Evolutionary conservation across 73 alveolate species (phyloP).

Genomic region (Uronychia binucleata): DNA sequence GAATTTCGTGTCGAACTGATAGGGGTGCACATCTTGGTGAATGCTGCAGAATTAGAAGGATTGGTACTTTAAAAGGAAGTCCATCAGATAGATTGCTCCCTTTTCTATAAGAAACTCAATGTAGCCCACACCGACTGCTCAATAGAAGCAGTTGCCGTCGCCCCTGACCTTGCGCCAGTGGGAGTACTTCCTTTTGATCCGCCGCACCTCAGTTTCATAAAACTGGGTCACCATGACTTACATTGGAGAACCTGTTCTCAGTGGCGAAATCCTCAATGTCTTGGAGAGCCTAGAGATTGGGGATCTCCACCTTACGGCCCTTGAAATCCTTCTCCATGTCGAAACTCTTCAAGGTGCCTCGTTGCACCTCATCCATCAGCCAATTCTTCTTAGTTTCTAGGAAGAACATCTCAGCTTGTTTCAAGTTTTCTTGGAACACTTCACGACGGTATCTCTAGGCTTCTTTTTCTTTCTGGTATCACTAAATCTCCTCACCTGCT

Average conservation of each 20-base stretch:
- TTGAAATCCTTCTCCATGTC: too few species aligned
- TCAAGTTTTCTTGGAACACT: too few species aligned
- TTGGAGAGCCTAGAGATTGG: neutral
- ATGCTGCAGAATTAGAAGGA: neutral
- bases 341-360: too few species aligned
- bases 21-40: neutral
- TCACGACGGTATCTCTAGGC: too few species aligned
- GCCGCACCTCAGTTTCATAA: neutral
- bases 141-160: neutral
- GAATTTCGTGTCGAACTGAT: neutral
- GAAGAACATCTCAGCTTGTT: too few species aligned
- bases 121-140: neutral
- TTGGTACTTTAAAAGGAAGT: neutral
- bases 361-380: too few species aligned
- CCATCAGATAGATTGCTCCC: neutral
- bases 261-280: neutral
- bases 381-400: too few species aligned
- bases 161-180: neutral
- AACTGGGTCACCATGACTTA: too few species aligned
- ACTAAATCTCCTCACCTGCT: too few species aligned
- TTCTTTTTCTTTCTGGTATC: too few species aligned
- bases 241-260: too few species aligned
- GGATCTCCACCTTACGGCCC: too few species aligned
- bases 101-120: neutral
- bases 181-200: neutral